Evolutionary conservation across 2,329 filamentous ascomycete genomes (phyloP), one percentile per base, ranked within the genome.

Genomic region (Colletotrichum cereale): DNA sequence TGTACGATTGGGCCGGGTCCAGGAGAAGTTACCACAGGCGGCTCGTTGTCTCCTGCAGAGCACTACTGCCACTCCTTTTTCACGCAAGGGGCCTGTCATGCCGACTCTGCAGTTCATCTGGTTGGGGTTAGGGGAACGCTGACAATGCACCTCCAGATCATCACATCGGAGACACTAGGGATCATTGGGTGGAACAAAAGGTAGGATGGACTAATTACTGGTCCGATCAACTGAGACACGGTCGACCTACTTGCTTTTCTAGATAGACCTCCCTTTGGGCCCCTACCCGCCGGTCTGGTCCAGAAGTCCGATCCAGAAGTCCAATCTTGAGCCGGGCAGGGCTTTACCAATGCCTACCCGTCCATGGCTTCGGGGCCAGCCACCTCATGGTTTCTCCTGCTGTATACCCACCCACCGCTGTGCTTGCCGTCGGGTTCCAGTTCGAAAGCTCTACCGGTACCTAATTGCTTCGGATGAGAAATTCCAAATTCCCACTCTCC

Each of bases 221-320:
- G 52, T 53, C 47, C 44, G 8, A 58, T 50, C 44, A 47, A 69
- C 69, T 53, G 58, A 69, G 69, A 72, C 69, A 64, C 52, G n/a
- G 65, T 50, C 58, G 53, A 64, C 53, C 55, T 36, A 34, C 53
- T 53, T 38, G 48, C 57, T 50, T 50, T 52, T 24, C 47, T 21
- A 36, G 34, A 8, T 24, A 36, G 56, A 50, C 42, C 12, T 38
- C 36, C 68, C 68, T 62, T 50, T 36, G 24, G 67, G 57, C 44
- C 53, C 50, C 44, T 47, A 40, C 56, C 40, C 47, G 34, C 34
- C 38, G 58, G 21, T n/a, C 29, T 34, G n/a, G 57, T 68, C 55
- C 67, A 47, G 26, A 21, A n/a, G 42, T 31, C 36, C 42, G 24
- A 62, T 21, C 34, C n/a, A 57, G 29, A 21, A 18, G 47, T 26